Conservation (phyloP, 371 early-diverging fungal species). For the Mortierella sp. region DNA sequence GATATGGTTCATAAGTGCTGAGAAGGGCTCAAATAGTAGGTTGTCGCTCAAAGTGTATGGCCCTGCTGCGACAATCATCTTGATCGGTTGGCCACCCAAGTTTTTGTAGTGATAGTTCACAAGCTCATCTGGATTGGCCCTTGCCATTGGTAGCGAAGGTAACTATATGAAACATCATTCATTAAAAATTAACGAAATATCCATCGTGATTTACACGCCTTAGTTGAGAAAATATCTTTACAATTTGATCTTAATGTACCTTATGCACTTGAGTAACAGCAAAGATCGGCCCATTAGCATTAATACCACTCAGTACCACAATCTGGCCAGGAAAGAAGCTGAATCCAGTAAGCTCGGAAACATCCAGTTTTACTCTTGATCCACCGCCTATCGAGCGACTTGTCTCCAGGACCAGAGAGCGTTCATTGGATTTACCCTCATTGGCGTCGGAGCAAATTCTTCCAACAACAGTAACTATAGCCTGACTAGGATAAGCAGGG, state of each 20-base stretch:
- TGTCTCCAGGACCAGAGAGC: constrained; percentile 83
- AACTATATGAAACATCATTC: constrained; percentile 20
- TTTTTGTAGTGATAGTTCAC: constrained; percentile 42
- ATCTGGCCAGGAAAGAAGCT: constrained; percentile 84
- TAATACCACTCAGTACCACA: constrained; percentile 60
- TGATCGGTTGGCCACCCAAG: constrained; percentile 64
- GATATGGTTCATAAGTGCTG: constrained; percentile 74
- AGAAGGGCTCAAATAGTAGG: constrained; percentile 83
- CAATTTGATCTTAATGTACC: background rate
- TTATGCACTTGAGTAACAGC: constrained; percentile 57
- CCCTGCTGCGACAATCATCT: constrained; percentile 82
- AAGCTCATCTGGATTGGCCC: constrained; percentile 37
- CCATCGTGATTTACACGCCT: no score
- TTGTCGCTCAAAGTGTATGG: constrained; percentile 87
- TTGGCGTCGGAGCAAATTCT: constrained; percentile 80
- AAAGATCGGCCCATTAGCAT: constrained; percentile 60
- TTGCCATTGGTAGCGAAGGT: constrained; percentile 51
- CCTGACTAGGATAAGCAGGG: constrained; percentile 70
- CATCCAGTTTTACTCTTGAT: constrained; percentile 71
- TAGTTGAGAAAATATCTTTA: background rate
- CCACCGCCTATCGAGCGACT: constrained; percentile 81
- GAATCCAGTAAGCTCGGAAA: constrained; percentile 66
- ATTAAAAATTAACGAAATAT: background rate
- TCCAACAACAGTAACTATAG: constrained; percentile 74
- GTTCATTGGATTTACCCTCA: constrained; percentile 74